These are phyloP conservation scores for Exophiala dermatitidis DNA, from an alignment of 2,329 filamentous ascomycete genomes.

Conservation along the genomic window DNA sequence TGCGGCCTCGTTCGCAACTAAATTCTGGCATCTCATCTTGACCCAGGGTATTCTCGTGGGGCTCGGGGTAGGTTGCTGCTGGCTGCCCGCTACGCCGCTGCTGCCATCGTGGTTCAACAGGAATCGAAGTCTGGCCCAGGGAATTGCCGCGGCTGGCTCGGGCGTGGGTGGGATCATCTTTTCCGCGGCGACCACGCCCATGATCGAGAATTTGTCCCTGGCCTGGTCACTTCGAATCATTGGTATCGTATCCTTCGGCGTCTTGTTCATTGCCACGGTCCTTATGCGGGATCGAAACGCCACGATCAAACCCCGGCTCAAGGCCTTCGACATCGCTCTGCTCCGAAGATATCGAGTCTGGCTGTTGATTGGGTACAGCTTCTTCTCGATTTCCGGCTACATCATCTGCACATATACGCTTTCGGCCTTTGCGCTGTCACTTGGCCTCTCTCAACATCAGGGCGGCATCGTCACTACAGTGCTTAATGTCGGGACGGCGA, in stretches of 20 bases:
- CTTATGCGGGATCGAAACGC: conserved; percentile 30
- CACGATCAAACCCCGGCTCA: conserved; percentile 24
- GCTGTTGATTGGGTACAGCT: conserved; percentile 34
- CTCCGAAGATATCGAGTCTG: conserved; percentile 24
- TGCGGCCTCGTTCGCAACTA: conserved; percentile 28
- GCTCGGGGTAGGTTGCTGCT: conserved; percentile 28
- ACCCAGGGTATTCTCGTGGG: conserved; percentile 30
- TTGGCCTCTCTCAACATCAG: conserved; percentile 37
- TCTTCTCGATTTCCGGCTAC: conserved; percentile 44
- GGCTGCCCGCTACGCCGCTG: conserved; percentile 25
- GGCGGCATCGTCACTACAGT: conserved; percentile 39
- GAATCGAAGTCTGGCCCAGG: conserved; percentile 30
- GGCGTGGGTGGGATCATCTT: conserved; percentile 30
- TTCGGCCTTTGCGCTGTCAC: conserved; percentile 41
- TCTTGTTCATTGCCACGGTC: conserved; percentile 25
- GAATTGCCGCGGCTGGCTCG: conserved; percentile 29
- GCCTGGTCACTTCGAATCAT: conserved; percentile 30
- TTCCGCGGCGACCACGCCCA: conserved; percentile 26
- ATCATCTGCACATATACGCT: conserved; percentile 42
- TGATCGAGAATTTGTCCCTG: conserved; percentile 30
- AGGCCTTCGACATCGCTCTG: conserved; percentile 25
- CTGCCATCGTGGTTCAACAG: conserved; percentile 32
- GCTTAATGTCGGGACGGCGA: conserved; percentile 43
- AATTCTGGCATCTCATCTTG: conserved; percentile 27
- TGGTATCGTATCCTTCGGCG: conserved; percentile 27